A percentile compares a stretch with the other conserved stretches of the same genome.
These are phyloP conservation scores for Begonia masoniana DNA, from an alignment of 306 rosid genomes.

Conservation along the genomic window DNA sequence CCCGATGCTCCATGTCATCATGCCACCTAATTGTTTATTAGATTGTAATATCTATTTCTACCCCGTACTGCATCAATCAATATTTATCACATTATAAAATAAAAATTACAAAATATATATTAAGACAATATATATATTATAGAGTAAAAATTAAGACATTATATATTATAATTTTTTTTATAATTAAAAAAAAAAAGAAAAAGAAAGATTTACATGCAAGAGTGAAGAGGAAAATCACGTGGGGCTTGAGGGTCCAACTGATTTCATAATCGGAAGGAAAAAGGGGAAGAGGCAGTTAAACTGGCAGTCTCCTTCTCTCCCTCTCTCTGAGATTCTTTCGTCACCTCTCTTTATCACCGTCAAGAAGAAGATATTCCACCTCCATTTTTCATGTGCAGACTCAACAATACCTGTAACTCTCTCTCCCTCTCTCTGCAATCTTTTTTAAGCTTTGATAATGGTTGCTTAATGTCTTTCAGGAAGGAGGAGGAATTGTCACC, in stretches of 20 bases:
- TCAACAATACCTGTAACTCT: neutral
- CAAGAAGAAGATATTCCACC: neutral
- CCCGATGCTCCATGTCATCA: neutral
- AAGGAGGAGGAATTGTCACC: constrained; percentile 22
- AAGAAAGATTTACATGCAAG: too few species aligned
- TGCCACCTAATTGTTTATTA: constrained; percentile 5
- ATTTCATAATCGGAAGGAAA: neutral
- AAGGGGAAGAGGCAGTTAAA: neutral
- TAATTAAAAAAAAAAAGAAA: too few species aligned
- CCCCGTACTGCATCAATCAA: too few species aligned
- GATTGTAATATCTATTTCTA: too few species aligned
- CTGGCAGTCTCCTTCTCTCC: neutral
- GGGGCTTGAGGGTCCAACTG: neutral
- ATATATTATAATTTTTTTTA: too few species aligned
- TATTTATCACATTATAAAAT: too few species aligned
- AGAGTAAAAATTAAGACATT: too few species aligned
- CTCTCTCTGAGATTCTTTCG: neutral
- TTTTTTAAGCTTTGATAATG: neutral
- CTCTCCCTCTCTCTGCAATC: neutral
- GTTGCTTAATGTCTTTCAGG: constrained; percentile 15
- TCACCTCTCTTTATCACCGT: too few species aligned
- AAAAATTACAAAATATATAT: too few species aligned
- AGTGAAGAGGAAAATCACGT: neutral
- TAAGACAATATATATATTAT: too few species aligned
- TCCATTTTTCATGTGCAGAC: too few species aligned